Percentiles rank a stretch among this genome's conserved stretches.
Evolutionary conservation across 768 basidiomycete genomes (phyloP).

Genomic region (Lentinula sp.): DNA sequence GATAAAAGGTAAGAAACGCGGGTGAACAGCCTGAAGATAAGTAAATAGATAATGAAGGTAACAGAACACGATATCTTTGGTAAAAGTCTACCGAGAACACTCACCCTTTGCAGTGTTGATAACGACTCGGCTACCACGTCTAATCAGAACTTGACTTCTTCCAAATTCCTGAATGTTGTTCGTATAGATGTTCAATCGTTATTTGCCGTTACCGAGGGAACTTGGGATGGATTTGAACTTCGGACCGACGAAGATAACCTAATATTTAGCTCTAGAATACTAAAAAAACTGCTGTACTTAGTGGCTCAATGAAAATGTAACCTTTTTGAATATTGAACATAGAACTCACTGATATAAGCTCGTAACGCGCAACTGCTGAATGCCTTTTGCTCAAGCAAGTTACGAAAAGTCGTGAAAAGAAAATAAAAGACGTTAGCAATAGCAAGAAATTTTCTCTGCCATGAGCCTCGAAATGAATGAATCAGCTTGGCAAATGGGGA

Average conservation of each 20-base stretch:
- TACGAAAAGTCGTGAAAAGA: background rate
- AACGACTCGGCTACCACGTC: background rate
- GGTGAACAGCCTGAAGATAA: background rate
- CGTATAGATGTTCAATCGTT: background rate
- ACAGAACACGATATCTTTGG: background rate
- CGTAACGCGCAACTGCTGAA: background rate
- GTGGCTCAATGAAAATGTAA: background rate
- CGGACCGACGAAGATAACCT: background rate
- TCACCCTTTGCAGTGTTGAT: background rate
- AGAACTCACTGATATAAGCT: background rate
- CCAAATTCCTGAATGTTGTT: background rate
- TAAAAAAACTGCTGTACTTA: background rate
- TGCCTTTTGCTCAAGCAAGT: background rate
- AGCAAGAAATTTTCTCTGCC: background rate
- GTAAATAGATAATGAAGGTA: background rate
- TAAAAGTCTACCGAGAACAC: background rate
- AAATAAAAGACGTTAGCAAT: background rate
- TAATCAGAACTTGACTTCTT: background rate
- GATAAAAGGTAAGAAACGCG: background rate
- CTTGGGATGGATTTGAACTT: background rate
- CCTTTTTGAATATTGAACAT: background rate
- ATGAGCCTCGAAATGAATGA: background rate
- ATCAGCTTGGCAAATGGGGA: background rate
- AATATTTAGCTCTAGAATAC: background rate
- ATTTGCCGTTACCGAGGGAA: background rate